Base-by-base conservation (phyloP, 306 rosid genomes). In the Vicia faba region DNA sequence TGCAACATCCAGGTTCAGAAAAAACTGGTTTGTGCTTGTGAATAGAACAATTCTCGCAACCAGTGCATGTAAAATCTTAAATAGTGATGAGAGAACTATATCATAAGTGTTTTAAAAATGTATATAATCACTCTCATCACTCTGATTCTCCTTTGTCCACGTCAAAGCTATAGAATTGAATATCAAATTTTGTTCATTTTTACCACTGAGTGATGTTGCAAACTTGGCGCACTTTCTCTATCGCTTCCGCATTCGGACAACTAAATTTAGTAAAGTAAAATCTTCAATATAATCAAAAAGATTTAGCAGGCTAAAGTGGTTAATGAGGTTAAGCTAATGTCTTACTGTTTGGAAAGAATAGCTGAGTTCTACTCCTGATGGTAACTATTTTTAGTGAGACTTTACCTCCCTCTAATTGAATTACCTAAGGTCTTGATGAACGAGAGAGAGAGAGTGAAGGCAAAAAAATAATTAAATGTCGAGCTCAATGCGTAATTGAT, bases 81-180 rank as follows among this genome's bases (percentile, higher is more conserved):
- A 64, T 41, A 49, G 7, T 15, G 40, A 67, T 45, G 54, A 74
- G 57, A 66, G 38, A 51, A 66, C 20, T 29, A 53, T 46, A 31
- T 56, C 65, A 7, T 1, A 15, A 33, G 36, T 57, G 33, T 64
- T 26, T 2, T 48, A 38, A 48, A 59, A 14, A 19, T 65, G 58
- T 58, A 39, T 48, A 44, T 16, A 16, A 31, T 18, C 3, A 8
- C 51, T 54, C 15, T 8, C 48, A 15, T 71, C 39, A n/a, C 41
- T 65, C 49, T 58, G 14, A 15, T 75, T 48, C 61, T 60, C 68
- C 61, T 67, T 40, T 53, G 29, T 40, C 48, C 64, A 28, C 31
- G 48, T 61, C 44, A 38, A 40, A 43, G 23, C 39, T 20, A 25
- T 20, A 45, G 61, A 57, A 19, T 33, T 57, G 68, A 66, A 66